Evolutionary conservation across 768 basidiomycete genomes (phyloP), one percentile per base, ranked within the genome.

Genomic region (Leccinellum albellum): DNA sequence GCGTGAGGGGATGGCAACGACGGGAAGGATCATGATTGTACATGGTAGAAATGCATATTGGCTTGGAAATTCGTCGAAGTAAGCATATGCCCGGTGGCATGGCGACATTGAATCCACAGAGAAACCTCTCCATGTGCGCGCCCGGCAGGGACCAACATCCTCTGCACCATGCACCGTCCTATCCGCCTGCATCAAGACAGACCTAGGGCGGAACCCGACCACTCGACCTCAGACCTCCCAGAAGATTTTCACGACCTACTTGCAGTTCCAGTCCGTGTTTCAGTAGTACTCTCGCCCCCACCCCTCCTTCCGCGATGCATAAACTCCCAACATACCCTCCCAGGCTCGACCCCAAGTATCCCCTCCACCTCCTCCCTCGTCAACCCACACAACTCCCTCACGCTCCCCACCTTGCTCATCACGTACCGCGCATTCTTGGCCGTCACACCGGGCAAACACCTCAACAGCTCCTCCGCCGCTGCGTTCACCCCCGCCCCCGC

Each of bases 351-450:
- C 6, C 94, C 94, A 33, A 96, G 69, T 23, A 94, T 78, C 17
- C 78, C 84, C 70, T 91, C 86, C 48, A 97, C 79, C 55, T 85
- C 75, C 56, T 73, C 68, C 58, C 85, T 67, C 45, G 68, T 68
- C 75, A 94, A 73, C 67, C 79, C 82, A 64, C 88, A 90, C 55
- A 98, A 71, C 69, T 87, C 87, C 53, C 83, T 77, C 29, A 98
- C 81, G 68, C 82, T 93, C 61, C 76, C 74, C n/a, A 95, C 87
- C 66, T 83, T 86, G 63, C 79, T 81, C 86, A 89, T 89, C 49
- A 98, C 86, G 70, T 90, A 86, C 68, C 88, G 86, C 51, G 87
- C 81, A 68, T 94, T 95, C 75, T 93, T 91, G 33, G 82, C 83
- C 6, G 82, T 88, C 32, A 98, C 82, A 0, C 96, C 94, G 0